Evolutionary conservation across 148 eudicot genomes (phyloP).

Genomic region (Fagopyrum homotropicum): DNA sequence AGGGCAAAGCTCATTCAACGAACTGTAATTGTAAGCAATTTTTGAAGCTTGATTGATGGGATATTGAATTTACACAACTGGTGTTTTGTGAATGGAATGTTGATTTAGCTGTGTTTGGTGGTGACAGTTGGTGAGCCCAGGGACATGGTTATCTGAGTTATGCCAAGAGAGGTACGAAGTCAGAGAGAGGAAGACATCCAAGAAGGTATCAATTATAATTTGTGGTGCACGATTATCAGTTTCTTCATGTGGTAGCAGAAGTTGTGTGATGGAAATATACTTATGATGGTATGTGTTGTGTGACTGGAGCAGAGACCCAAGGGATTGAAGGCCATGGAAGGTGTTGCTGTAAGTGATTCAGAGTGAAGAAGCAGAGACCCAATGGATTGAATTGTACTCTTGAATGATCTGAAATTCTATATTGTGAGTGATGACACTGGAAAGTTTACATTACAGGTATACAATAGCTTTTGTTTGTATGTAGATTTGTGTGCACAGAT

Average conservation of each 20-base stretch:
- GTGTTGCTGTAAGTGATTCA: constrained; percentile 77
- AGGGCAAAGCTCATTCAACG: constrained; percentile 77
- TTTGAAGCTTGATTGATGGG: neutral
- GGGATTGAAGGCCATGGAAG: constrained; percentile 95
- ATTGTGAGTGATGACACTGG: too few relatives aligned
- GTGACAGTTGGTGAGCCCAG: constrained; percentile 66
- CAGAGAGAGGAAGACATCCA: constrained; percentile 71
- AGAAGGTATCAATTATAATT: constrained; percentile 39
- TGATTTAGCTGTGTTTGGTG: neutral
- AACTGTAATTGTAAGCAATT: constrained; percentile 52
- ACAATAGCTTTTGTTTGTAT: neutral
- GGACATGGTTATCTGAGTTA: constrained; percentile 69
- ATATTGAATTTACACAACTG: neutral
- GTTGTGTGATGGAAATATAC: neutral
- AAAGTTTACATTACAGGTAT: neutral
- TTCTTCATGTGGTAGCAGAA: neutral
- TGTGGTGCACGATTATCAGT: neutral
- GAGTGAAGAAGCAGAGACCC: constrained; percentile 22
- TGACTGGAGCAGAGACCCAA: constrained; percentile 59
- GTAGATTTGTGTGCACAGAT: neutral
- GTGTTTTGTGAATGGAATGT: neutral
- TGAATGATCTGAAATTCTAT: neutral
- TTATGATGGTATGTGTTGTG: constrained; percentile 5
- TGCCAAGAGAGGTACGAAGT: constrained; percentile 81
- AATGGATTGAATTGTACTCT: neutral